Conservation (phyloP, 441 rosid genomes). For the Codiaeum variegatum region DNA sequence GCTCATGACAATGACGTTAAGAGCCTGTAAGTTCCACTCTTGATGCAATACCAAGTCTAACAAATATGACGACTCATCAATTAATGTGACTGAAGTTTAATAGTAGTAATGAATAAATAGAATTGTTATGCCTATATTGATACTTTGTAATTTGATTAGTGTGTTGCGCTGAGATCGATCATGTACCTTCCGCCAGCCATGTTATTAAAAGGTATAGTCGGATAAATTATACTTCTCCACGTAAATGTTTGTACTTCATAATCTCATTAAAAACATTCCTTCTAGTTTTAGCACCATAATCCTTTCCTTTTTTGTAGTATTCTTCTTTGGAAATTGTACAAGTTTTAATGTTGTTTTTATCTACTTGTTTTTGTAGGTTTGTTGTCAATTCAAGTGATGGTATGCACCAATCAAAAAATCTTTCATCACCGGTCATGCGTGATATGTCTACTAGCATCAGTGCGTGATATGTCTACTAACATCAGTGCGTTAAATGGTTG, state of each 20-base stretch:
- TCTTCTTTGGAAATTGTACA: neutral
- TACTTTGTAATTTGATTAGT: neutral
- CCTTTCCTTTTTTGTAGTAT: neutral
- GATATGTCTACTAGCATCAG: neutral
- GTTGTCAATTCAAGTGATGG: too few species aligned
- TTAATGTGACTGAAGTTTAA: neutral
- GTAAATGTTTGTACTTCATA: neutral
- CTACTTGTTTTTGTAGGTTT: neutral
- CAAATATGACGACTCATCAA: neutral
- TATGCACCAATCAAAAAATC: too few species aligned
- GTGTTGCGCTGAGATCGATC: neutral
- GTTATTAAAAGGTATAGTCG: neutral
- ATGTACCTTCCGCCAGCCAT: neutral
- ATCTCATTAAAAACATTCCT: neutral
- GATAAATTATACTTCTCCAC: neutral
- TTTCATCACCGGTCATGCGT: neutral
- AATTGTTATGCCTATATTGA: neutral
- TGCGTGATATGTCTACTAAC: too few species aligned
- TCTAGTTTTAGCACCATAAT: neutral
- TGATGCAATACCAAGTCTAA: neutral
- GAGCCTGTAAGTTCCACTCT: too few species aligned
- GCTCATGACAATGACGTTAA: too few species aligned
- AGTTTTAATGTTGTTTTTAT: neutral
- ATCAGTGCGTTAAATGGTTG: neutral
- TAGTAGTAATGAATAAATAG: too few species aligned